Base-by-base conservation (phyloP, 768 basidiomycete species). In the Suillus weaverae region DNA sequence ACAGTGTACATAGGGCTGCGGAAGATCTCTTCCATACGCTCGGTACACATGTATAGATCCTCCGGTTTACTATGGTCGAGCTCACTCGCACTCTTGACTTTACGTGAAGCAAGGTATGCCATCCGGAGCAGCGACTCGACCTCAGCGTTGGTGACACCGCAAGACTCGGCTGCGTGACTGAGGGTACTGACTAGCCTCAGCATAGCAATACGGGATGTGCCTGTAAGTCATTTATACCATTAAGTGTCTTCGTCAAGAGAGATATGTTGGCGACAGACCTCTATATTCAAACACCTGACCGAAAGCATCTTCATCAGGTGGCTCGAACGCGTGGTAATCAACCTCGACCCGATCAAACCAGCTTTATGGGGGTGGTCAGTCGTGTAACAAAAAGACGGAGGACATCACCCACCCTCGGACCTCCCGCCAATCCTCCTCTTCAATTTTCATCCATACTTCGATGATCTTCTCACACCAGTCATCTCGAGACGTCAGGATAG, bases 101-200 rank as follows among this genome's bases (percentile, higher is more conserved):
- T 66, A 44, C 65, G 68, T 38, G 67, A 70, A n/a, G 66, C 73
- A 11, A 53, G 54, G 46, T 74, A 69, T 32, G 67, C 69, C 33
- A 77, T 69, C 20, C 66, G 69, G 20, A 77, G 70, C 1, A 77
- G 64, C 20, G 72, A 72, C 20, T 74, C 50, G n/a, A 77, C 41
- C 43, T 71, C 72, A n/a, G 64, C 68, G 53, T 72, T 69, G n/a
- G 70, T 61, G 35, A 75, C 41, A 44, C 70, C 63, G 26, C 67
- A 68, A 41, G 65, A 63, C 39, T 69, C 64, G 20, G 65, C 62
- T 4, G 67, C 62, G 56, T 67, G 63, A 22, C 69, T 66, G 33
- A 76, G 55, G 0, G 71, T 73, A n/a, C 74, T 64, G 18, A 76
- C 66, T n/a, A 77, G 55, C 26, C 76, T 68, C 36, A 75, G 62